Conservation (phyloP, 805 yeast species). For the Hanseniaspora singularis region DNA sequence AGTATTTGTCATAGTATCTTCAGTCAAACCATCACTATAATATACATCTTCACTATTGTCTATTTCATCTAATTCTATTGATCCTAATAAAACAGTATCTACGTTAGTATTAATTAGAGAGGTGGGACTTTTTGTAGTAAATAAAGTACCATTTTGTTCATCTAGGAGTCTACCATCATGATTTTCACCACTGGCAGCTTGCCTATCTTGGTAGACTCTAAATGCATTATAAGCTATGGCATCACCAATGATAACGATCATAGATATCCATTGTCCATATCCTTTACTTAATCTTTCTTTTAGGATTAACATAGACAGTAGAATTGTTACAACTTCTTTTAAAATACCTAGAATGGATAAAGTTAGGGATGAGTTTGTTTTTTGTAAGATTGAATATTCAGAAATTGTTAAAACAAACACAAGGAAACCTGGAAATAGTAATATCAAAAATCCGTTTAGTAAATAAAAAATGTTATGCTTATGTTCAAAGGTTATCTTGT, state of each 20-base stretch:
- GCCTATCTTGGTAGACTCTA: neutral
- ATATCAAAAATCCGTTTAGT: slow-evolving; percentile 40
- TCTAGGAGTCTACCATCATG: neutral
- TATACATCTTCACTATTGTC: neutral
- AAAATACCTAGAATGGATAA: slow-evolving; percentile 84
- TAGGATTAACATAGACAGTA: slow-evolving; percentile 53
- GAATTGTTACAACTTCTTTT: slow-evolving; percentile 78
- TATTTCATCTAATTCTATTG: slow-evolving; percentile 4
- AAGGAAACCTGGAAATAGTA: slow-evolving; percentile 69
- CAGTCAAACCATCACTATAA: no score
- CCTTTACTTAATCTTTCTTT: slow-evolving; percentile 45
- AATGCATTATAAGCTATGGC: slow-evolving; percentile 63
- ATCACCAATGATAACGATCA: slow-evolving; percentile 61
- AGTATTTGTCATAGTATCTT: neutral
- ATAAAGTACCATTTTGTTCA: neutral
- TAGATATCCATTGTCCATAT: slow-evolving; percentile 50
- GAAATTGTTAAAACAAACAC: slow-evolving; percentile 85
- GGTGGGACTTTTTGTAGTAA: no score
- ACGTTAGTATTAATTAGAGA: neutral
- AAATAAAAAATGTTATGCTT: slow-evolving; percentile 27
- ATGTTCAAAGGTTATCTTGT: slow-evolving; percentile 16
- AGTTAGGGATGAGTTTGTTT: slow-evolving; percentile 66
- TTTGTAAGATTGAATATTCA: slow-evolving; percentile 71
- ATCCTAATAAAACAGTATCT: neutral
- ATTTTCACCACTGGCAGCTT: neutral